Conservation (phyloP, 345 rosid species). For the Bruguiera parviflora region DNA sequence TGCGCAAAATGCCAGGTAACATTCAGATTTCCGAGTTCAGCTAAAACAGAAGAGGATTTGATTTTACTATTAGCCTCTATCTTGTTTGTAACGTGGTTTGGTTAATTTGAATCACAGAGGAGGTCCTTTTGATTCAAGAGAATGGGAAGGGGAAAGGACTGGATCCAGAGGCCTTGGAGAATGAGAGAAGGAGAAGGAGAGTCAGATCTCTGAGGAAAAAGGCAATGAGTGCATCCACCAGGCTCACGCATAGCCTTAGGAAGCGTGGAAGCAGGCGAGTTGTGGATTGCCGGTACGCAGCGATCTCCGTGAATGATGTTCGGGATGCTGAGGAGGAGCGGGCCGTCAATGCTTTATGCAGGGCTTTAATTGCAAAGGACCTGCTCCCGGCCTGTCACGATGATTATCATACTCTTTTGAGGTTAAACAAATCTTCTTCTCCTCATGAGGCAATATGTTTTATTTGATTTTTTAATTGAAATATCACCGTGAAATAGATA, state of each 20-base stretch:
- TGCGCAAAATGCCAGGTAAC: conserved; percentile 50
- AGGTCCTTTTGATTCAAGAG: conserved; percentile 37
- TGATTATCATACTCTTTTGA: conserved; percentile 89
- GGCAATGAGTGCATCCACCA: conserved; percentile 76
- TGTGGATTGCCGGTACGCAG: conserved; percentile 44
- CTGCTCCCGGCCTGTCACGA: conserved; percentile 71
- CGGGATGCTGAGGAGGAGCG: conserved; percentile 78
- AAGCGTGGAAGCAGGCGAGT: conserved; percentile 68
- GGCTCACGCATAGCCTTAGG: conserved; percentile 58
- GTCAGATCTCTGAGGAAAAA: conserved; percentile 65
- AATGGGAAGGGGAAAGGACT: conserved; percentile 38
- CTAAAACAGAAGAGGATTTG: neutral
- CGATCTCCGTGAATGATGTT: conserved; percentile 66
- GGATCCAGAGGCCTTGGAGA: conserved; percentile 59
- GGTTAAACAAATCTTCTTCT: conserved; percentile 32
- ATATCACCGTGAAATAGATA: neutral
- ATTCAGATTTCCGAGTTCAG: conserved; percentile 5
- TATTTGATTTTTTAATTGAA: neutral
- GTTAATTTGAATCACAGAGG: conserved; percentile 30
- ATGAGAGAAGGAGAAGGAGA: conserved; percentile 53
- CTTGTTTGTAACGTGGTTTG: neutral
- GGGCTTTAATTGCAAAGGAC: conserved; percentile 51
- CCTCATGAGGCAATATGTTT: no score
- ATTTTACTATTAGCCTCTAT: neutral
- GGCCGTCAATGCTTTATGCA: conserved; percentile 65